phyloP scores from a whole-genome alignment of 2,329 filamentous ascomycete species.

The Sphaerulina musiva region DNA sequence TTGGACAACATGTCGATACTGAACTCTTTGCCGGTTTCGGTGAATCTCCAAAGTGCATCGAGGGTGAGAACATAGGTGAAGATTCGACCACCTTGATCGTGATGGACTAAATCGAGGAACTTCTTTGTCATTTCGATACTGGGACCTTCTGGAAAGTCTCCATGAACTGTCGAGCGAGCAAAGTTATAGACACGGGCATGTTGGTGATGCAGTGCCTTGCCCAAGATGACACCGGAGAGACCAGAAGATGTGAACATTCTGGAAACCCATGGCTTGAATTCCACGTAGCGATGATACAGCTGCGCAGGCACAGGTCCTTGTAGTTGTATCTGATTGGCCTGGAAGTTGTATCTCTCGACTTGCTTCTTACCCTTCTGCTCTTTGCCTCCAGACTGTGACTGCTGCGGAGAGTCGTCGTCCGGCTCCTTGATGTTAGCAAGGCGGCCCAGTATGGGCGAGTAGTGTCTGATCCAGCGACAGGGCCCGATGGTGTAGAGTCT shows the following conservation, averaged over 20 bases:
- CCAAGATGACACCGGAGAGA: conserved; percentile 70
- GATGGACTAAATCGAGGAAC: conserved; percentile 80
- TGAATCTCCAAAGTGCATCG: conserved; percentile 81
- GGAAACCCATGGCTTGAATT: conserved; percentile 84
- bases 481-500: conserved; percentile 75
- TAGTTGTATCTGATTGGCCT: conserved; percentile 86
- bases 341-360: conserved; percentile 67
- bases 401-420: conserved; percentile 35
- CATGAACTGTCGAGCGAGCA: conserved; percentile 67
- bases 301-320: conserved; percentile 70
- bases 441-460: conserved; percentile 80
- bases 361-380: conserved; percentile 35
- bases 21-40: conserved; percentile 92
- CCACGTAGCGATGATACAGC: conserved; percentile 87
- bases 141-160: conserved; percentile 53
- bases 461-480: conserved; percentile 71
- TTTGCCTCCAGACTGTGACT: conserved; percentile 1
- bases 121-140: conserved; percentile 65
- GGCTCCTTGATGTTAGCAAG: conserved; percentile 60
- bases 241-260: conserved; percentile 78
- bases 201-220: conserved; percentile 83
- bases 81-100: conserved; percentile 74
- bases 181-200: conserved; percentile 87
- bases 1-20: conserved; percentile 89
- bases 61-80: conserved; percentile 91